Evolutionary conservation across 768 basidiomycete species (phyloP), one percentile per base, ranked within the genome.

Genomic region (Boletus rubropictus): DNA sequence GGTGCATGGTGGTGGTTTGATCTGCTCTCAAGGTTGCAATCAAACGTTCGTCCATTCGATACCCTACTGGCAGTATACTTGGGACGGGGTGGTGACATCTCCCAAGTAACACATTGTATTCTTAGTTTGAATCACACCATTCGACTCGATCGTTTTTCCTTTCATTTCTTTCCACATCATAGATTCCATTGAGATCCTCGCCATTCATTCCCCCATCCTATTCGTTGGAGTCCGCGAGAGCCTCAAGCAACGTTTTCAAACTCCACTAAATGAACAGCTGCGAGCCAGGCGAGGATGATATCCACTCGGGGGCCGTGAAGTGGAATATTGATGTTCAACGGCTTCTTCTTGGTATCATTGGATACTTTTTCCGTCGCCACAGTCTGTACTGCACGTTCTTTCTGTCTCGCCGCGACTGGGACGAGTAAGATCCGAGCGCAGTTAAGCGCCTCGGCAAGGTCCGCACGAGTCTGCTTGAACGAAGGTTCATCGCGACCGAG

Each of bases 291-390:
- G 46, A 92, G 73, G 46, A 90, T 74, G 46, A 92, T 74, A 66
- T 92, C 89, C 38, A 92, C 89, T 6, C 88, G 76, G 29, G 90
- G 89, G 0, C 89, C 89, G 65, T 90, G 87, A 52, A 92, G 68
- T 9, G 88, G 86, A 47, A 92, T 88, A 59, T 81, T 87, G 63
- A 90, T 86, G 42, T 81, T 76, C 52, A 79, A 55, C 31, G 78
- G 69, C 63, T 80, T 84, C 70, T 81, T 80, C 69, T 74, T 77
- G 48, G 5, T 21, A 18, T 11, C 27, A 3, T 38, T 42, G 17
- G 66, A 64, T 18, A 63, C 69, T 61, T 73, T 81, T 48, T 80
- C 81, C 34, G 72, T 69, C 3, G 69, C 75, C 0, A 68, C 17
- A 61, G n/a, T 68, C 63, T 74, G 77, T 48, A 78, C 79, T 2